Base-by-base conservation (phyloP, 441 rosid genomes). In the Populus hybrid region DNA sequence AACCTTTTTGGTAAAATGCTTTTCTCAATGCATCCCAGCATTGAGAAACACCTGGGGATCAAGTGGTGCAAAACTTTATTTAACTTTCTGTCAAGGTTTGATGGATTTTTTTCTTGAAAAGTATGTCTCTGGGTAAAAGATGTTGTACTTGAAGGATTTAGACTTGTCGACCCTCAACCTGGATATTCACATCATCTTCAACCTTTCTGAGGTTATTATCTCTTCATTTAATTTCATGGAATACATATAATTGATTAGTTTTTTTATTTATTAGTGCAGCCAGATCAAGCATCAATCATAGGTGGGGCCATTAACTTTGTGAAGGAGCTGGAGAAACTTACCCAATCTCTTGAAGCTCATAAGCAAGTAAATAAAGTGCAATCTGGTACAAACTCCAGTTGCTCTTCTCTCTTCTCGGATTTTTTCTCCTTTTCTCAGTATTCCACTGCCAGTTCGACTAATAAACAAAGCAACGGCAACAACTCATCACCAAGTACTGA, bases 221-320 rank as follows among this genome's bases (percentile, higher is more conserved):
- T 54, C 61, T 54, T 54, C 61, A 54, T 54, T 16, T 54, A 1
- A 54, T 54, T 54, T 54, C 61, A 54, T 54, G 61, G 3, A 54
- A 16, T 54, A 54, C 6, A 30, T 54, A 54, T 54, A 54, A 54
- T 54, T 54, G 21, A 54, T 54, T 54, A 30, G 32, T 30, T 30
- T 30, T 30, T 30, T 18, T 54, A 5, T 18, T 16, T 40, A 14
- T 35, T 8, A 1, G 9, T 26, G 12, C 63, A 91, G 95, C 85
- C 85, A 69, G 93, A 91, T 81, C 93, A 91, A 83, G 93, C 93
- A 81, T 91, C 95, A 65, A 88, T 89, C 70, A 66, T 91, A 10
- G 95, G 90, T 7, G 93, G 95, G 69, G 89, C 95, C 11, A 86
- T 89, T 70, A 86, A 84, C 82, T 89, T 87, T 72, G 85, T 89